Evolutionary conservation across 176 grass and related monocot species (phyloP), one percentile per base, ranked within the genome.

Genomic region (Carex pumila): DNA sequence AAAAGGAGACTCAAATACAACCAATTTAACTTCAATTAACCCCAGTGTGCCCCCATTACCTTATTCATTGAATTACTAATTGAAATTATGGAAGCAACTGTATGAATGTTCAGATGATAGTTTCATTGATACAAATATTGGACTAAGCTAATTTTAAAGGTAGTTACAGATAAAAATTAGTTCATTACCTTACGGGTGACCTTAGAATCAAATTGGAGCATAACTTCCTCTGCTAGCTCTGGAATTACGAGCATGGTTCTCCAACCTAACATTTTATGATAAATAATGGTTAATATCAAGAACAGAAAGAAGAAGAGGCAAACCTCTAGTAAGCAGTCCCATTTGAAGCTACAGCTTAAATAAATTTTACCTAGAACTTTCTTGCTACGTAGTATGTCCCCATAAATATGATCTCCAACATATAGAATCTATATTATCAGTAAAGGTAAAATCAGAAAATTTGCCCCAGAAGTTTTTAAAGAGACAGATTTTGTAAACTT

Each of bases 211-310:
- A 59, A 90, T 60, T 93, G 96, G 87, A 95, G 89, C 47, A 88
- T 93, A 81, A 99, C 91, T 90, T 99, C 96, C 15, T 89, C 80
- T 71, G 89, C 92, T 65, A 99, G 83, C 79, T 99, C 96, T 77
- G 96, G 96, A 89, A 99, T 94, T 83, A 99, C 89, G 47, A 99
- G 91, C 96, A 99, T 99, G 61, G 96, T 99, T 81, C 96, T 88
- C 96, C 96, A 99, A 85, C 96, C 96, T 91, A 84, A 83, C 32
- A 68, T 47, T 58, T 85, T 74, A 76, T 54, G 45, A 12, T 82
- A 87, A 68, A 81, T 45, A 89, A 87, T 58, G 25, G 39, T 84
- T 71, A 37, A 73, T 68, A 84, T 88, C 80, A 29, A 70, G 14
- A 71, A 85, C 67, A 25, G 55, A 74, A 84, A 84, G 66, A 69